Base-by-base conservation (phyloP, 2,329 filamentous ascomycete genomes). In the Aschersonia sp. region DNA sequence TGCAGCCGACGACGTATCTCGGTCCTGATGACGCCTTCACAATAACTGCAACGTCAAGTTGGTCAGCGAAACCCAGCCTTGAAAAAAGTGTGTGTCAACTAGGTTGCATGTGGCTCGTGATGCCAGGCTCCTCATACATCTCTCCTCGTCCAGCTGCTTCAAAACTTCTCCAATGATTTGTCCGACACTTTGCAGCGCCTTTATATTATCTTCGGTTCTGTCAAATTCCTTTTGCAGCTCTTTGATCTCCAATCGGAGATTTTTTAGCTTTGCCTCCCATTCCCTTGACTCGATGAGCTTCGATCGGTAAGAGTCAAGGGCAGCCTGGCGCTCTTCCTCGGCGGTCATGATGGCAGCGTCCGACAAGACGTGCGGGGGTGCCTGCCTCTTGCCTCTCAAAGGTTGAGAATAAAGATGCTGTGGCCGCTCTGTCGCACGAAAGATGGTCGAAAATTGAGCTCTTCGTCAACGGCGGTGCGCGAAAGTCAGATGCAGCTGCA, bases 161-260 rank as follows among this genome's bases (percentile, higher is more conserved):
- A 98, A 72, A 52, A 98, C 94, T 70, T 98, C 92, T 59, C 92
- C 92, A 66, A 98, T 97, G 68, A 98, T 98, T 72, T 98, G 92
- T 46, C 92, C 92, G 48, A 98, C 92, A 66, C 92, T 97, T 73
- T 98, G 92, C 61, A 98, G 73, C 56, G 92, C 92, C 75, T 98
- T 98, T 75, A 98, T 97, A 72, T 97, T 97, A 56, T 98, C 94
- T 65, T 98, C 92, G 47, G 92, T 97, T 56, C 91, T 82, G 65
- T 98, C 91, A 61, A 89, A 98, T 59, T 97, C 89, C 62, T 85
- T 89, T 65, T 95, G 88, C 48, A 97, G 70, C 51, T 85, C 88
- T 73, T 97, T 98, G 67, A 98, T 96, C 58, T 96, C 92, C 69
- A 95, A 73, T 53, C 92, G 86, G 59, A 98, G 73, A 47, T 84